Base-by-base conservation (phyloP, 139 green algal genomes). In the Limnomonas spitsbergensis region DNA sequence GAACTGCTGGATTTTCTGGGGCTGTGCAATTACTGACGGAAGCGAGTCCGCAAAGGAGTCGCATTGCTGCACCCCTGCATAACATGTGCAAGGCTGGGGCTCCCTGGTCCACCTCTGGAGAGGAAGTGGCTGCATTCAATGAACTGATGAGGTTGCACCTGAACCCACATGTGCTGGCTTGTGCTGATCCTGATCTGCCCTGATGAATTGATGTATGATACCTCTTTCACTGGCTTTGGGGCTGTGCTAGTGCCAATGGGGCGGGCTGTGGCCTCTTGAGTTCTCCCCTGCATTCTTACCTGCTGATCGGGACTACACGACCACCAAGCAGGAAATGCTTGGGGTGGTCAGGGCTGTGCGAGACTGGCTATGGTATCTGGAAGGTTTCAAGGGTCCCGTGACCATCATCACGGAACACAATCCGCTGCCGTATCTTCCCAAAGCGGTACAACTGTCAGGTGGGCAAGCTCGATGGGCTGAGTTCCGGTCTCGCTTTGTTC, bases 1-100 rank as follows among this genome's bases (percentile, higher is more conserved):
- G 78, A 87, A 1, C 9, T 92, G 2, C 68, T 47, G 2, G 71
- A 39, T 14, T 92, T 94, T 70, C 47, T 92, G 1, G 88, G 90
- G 9, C 66, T 90, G 1, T 78, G 85, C 0, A 86, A 83, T n/a
- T 92, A 81, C 66, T 92, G 84, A 42, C 39, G 86, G 1, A 75
- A 75, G 14, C 89, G 87, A 66, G 78, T 92, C n/a, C 75, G 0
- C 29, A 73, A 7, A 92, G 81, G 38, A 54, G 77, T 1, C 26
- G 42, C 36, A 81, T 90, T 27, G 83, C 72, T 6, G 54, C 66
- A 34, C 86, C 86, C 0, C 76, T 91, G n/a, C 78, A 69, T 32
- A 34, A 78, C 1, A 68, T 91, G 4, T 72, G 75, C 2, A 76
- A 77, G 6, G 78, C 81, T 27, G 66, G 80, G 34, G 27, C 37